Evolutionary conservation across 2,329 filamentous ascomycete species (phyloP).

Genomic region (Beauveria medogensis): DNA sequence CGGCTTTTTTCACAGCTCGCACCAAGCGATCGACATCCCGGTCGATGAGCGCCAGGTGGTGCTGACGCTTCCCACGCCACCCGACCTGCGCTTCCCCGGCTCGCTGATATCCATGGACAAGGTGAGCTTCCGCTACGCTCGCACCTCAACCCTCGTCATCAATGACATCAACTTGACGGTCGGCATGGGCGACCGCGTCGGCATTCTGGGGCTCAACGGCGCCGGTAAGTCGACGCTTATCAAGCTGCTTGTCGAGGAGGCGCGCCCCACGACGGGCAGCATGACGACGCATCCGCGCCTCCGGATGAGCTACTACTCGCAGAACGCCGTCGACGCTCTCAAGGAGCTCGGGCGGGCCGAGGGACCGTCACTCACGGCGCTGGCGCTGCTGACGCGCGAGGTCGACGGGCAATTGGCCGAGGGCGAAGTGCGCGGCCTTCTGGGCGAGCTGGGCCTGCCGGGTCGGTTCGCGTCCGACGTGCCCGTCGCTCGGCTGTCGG

Average conservation of each 20-base stretch:
- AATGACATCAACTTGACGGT: constrained; percentile 60
- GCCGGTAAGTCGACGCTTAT: constrained; percentile 75
- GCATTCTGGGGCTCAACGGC: constrained; percentile 72
- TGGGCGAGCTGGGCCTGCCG: constrained; percentile 61
- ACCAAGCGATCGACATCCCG: constrained; percentile 66
- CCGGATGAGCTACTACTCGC: constrained; percentile 68
- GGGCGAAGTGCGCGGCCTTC: constrained; percentile 56
- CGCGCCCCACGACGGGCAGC: constrained; percentile 51
- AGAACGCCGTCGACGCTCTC: constrained; percentile 67
- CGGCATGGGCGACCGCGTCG: constrained; percentile 64
- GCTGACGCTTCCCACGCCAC: constrained; percentile 52
- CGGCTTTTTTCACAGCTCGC: constrained; percentile 50
- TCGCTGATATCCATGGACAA: constrained; percentile 65
- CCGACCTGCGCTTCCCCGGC: constrained; percentile 67
- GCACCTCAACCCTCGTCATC: constrained; percentile 36
- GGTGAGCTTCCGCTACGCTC: constrained; percentile 55
- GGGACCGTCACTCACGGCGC: constrained; percentile 51
- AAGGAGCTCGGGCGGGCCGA: constrained; percentile 40
- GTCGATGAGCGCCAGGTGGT: constrained; percentile 50
- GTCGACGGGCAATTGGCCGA: constrained; percentile 48
- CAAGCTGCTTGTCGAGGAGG: constrained; percentile 56
- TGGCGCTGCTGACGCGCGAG: constrained; percentile 53
- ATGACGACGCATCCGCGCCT: constrained; percentile 60
- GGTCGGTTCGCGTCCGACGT: constrained; percentile 67
- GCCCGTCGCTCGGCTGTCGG: constrained; percentile 64